A percentile compares a stretch with the other conserved stretches of the same genome.
Evolutionary conservation across 345 rosid genomes (phyloP).

Genomic region (Draba incana): DNA sequence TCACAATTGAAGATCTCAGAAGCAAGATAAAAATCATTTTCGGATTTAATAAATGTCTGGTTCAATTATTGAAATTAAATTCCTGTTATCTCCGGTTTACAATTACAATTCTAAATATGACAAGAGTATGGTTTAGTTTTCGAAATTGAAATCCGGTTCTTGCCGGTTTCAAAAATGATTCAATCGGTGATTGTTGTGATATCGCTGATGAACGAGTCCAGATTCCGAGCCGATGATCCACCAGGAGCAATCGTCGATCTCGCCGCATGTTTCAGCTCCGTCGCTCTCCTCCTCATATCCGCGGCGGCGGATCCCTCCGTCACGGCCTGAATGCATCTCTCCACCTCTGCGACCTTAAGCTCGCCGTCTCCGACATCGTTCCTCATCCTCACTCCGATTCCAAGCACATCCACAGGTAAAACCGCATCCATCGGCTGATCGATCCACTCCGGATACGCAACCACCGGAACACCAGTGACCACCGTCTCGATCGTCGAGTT

Average conservation of each 20-base stretch:
- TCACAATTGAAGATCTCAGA: constrained; percentile 2
- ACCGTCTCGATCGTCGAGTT: constrained; percentile 53
- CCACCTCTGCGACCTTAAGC: constrained; percentile 45
- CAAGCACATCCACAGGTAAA: constrained; percentile 48
- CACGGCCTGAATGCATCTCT: constrained; percentile 49
- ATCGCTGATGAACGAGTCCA: constrained; percentile 47
- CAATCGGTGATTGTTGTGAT: background rate
- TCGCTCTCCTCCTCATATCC: constrained; percentile 46
- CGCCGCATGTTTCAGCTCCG: constrained; percentile 44
- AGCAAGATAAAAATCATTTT: constrained; percentile 11
- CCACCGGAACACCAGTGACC: constrained; percentile 51
- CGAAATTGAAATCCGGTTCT: background rate
- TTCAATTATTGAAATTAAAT: background rate
- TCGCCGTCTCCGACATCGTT: constrained; percentile 38
- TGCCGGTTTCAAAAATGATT: background rate
- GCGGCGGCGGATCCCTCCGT: constrained; percentile 35
- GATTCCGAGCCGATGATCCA: constrained; percentile 47
- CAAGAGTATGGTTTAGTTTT: background rate
- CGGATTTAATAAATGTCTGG: background rate
- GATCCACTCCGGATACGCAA: constrained; percentile 50
- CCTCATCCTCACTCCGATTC: constrained; percentile 51
- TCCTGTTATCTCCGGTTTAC: background rate
- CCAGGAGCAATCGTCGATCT: constrained; percentile 42
- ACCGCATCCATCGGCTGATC: constrained; percentile 50
- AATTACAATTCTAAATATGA: background rate